A percentile compares a stretch with the other conserved stretches of the same genome.
Evolutionary conservation across 2,329 filamentous ascomycete genomes (phyloP).

Genomic region (Sclerotinia glacialis): DNA sequence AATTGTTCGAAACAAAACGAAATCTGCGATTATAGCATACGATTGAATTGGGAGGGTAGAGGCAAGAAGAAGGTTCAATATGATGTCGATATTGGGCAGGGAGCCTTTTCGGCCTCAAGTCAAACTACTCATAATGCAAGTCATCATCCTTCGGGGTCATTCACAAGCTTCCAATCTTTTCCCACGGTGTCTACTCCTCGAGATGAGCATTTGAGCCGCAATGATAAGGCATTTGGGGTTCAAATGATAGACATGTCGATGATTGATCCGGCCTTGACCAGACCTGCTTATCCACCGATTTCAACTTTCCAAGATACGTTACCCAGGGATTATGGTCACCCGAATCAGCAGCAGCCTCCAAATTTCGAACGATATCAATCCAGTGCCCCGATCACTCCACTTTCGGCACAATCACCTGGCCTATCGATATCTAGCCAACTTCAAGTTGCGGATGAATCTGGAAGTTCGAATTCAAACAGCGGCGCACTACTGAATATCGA

Average conservation of each 20-base stretch:
- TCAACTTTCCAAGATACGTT: conserved; percentile 18
- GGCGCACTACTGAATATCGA: conserved; percentile 25
- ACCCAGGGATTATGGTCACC: conserved; percentile 15
- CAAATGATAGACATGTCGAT: conserved; percentile 17
- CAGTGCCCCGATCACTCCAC: conserved; percentile 20
- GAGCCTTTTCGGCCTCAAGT: conserved; percentile 25
- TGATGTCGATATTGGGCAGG: conserved; percentile 16
- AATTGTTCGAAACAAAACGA: conserved; percentile 73
- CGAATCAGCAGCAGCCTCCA: conserved; percentile 26
- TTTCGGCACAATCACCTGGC: conserved; percentile 13
- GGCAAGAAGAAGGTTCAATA: conserved; percentile 54
- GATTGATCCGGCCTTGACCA: conserved; percentile 30
- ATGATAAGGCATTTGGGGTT: background rate
- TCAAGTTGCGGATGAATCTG: conserved; percentile 26
- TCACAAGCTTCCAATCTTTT: background rate
- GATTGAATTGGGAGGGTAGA: conserved; percentile 77
- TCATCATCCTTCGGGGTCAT: background rate
- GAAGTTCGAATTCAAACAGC: conserved; percentile 28
- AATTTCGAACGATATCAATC: conserved; percentile 33
- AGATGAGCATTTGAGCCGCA: background rate
- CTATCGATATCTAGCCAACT: conserved; percentile 23
- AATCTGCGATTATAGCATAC: conserved; percentile 75
- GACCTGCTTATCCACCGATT: conserved; percentile 16
- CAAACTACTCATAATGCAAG: background rate
- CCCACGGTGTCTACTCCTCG: background rate